Evolutionary conservation across 2,329 filamentous ascomycete genomes (phyloP), one percentile per base, ranked within the genome.

Genomic region (Anthostomella pinea): DNA sequence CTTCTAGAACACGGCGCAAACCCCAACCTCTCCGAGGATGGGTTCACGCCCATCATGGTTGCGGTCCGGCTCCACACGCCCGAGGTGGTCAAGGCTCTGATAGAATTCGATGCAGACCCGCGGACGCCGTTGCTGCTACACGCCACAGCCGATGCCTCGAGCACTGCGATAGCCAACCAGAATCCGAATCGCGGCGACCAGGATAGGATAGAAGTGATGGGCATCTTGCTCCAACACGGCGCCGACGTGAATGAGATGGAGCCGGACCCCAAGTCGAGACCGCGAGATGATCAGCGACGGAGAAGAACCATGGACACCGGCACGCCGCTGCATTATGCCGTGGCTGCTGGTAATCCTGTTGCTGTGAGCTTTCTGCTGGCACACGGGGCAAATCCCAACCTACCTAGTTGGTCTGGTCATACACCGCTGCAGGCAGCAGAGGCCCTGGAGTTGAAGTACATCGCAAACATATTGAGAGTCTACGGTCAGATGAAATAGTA

Each of bases 181-280:
- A 38, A 51, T n/a, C 48, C 48, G 10, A 26, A 45, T 21, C 43
- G 48, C 15, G 43, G 40, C 15, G 48, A 51, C 30, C 33, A 37
- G 15, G 48, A 51, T 30, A 43, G 48, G 28, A 43, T 49, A 41
- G 30, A 30, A 3, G 43, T 51, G 17, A 39, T 51, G 41, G 33
- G 46, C 13, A 41, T 51, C 33, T 24, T 51, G 21, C 39, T 51
- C 6, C 41, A 51, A 1, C 33, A 49, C 27, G 48, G 48, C 14
- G 48, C 48, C 24, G 41, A 51, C 14, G 43, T 51, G 13, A 51
- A 51, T 37, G 48, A 51, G 37, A 51, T 51, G 48, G 48, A 51
- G 39, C 48, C 48, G 14, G 48, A 51, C 21, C 48, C 48, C n/a
- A 51, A 51, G 30, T 35, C 43, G 11, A 40, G 48, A 25, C 45